These are phyloP conservation scores for Sordaria brevicollis DNA, from an alignment of 495 filamentous ascomycete genomes.

Conservation along the genomic window DNA sequence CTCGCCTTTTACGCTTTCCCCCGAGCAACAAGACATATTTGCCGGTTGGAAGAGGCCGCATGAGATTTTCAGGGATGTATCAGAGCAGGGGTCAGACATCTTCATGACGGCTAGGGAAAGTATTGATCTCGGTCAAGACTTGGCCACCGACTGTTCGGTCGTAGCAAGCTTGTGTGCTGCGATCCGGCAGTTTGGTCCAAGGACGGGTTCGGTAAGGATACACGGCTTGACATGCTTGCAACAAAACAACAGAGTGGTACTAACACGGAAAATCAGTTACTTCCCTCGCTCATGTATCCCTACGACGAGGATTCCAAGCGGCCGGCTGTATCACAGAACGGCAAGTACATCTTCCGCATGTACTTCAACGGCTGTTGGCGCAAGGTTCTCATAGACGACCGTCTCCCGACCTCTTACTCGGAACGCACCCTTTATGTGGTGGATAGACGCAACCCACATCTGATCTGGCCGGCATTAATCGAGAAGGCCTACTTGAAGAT, in stretches of 20 bases:
- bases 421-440: constrained; percentile 76
- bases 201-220: constrained; percentile 22
- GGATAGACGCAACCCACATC: constrained; percentile 64
- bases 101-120: constrained; percentile 44
- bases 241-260: neutral
- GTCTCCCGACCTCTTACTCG: constrained; percentile 65
- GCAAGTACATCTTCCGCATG: constrained; percentile 84
- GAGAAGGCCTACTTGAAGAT: constrained; percentile 99
- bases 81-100: constrained; percentile 17
- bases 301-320: constrained; percentile 44
- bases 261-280: constrained; percentile 39
- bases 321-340: constrained; percentile 57
- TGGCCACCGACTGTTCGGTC: constrained; percentile 91
- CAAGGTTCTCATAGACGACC: constrained; percentile 81
- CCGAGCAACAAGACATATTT: constrained; percentile 59
- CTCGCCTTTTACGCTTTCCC: constrained; percentile 56
- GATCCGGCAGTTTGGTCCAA: constrained; percentile 33
- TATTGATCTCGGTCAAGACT: constrained; percentile 83
- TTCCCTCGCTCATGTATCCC: constrained; percentile 64
- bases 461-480: constrained; percentile 86
- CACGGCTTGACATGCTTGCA: neutral
- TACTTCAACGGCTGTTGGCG: constrained; percentile 93
- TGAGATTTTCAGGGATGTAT: constrained; percentile 32
- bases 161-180: constrained; percentile 89
- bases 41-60: constrained; percentile 69